A percentile compares a stretch with the other conserved stretches of the same genome.
These are phyloP conservation scores for Corymbia maculata DNA, from an alignment of 345 rosid species.

Conservation along the genomic window DNA sequence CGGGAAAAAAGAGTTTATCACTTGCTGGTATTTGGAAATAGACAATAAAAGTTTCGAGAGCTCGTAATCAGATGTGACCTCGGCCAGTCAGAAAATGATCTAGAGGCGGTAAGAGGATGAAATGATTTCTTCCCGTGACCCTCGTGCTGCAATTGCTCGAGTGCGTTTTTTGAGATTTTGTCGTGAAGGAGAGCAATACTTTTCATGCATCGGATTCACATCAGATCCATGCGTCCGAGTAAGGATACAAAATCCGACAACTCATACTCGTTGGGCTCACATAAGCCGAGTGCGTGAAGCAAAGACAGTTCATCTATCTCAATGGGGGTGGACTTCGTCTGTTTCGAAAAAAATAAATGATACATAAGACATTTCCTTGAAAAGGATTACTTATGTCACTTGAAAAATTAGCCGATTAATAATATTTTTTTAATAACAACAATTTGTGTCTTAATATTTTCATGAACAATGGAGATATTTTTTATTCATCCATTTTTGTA, in stretches of 20 bases:
- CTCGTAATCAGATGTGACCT: background rate
- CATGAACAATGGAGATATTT: no score
- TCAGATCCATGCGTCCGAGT: background rate
- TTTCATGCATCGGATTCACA: background rate
- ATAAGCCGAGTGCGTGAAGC: background rate
- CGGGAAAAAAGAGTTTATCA: background rate
- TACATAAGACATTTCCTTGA: background rate
- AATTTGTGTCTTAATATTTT: no score
- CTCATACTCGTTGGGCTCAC: background rate
- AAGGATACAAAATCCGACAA: background rate
- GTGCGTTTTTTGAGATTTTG: background rate
- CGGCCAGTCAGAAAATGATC: background rate
- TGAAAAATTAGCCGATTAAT: background rate
- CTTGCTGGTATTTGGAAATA: background rate
- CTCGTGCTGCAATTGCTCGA: background rate
- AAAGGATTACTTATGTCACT: no score
- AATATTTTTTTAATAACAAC: background rate
- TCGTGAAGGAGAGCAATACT: background rate
- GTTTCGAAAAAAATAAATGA: no score
- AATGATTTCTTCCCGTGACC: background rate
- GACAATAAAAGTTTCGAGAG: background rate
- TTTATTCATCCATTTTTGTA: rapidly evolving
- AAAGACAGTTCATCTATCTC: background rate
- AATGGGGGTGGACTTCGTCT: background rate
- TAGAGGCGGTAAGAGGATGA: background rate